Evolutionary conservation across 139 green algal species (phyloP).

Genomic region (Cymbomonas tetramitiformis): DNA sequence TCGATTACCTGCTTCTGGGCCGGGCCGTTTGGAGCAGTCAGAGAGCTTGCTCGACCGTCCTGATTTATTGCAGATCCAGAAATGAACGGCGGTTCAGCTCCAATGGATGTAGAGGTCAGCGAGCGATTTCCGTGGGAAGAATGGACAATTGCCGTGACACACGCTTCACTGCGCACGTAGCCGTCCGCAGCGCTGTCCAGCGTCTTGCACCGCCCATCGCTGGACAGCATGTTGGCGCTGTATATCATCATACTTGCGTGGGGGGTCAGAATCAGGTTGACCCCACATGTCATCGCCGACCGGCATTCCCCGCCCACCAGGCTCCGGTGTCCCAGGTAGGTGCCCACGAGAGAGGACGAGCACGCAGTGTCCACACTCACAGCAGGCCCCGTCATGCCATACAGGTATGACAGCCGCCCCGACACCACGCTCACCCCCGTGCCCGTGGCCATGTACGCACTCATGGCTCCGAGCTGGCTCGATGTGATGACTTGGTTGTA

Average conservation of each 20-base stretch:
- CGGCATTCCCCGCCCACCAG: not conserved
- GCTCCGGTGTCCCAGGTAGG: not conserved
- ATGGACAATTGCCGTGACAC: not conserved
- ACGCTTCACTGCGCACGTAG: slow-evolving; percentile 29
- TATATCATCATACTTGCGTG: slow-evolving; percentile 7
- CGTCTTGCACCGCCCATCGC: slow-evolving; percentile 72
- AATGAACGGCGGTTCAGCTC: too few species aligned
- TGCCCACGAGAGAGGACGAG: slow-evolving; percentile 12
- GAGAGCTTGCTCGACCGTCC: slow-evolving; percentile 56
- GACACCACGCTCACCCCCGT: slow-evolving; percentile 42
- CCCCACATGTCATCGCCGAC: not conserved
- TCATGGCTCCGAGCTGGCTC: too few species aligned
- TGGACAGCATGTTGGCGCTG: slow-evolving; percentile 43
- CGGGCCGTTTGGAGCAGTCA: slow-evolving; percentile 75
- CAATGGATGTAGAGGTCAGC: too few species aligned
- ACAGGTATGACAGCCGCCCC: slow-evolving; percentile 54
- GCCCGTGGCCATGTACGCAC: too few species aligned
- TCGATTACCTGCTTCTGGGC: slow-evolving; percentile 61
- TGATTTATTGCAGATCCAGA: slow-evolving; percentile 31
- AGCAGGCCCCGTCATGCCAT: slow-evolving; percentile 38
- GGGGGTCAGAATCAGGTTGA: slow-evolving; percentile 3
- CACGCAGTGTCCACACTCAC: slow-evolving; percentile 40
- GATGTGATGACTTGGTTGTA: too few species aligned
- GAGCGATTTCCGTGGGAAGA: too few species aligned
- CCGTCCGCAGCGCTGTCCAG: slow-evolving; percentile 61